Base-by-base conservation (phyloP, 2,329 filamentous ascomycete species). In the Aspergillus sp. region DNA sequence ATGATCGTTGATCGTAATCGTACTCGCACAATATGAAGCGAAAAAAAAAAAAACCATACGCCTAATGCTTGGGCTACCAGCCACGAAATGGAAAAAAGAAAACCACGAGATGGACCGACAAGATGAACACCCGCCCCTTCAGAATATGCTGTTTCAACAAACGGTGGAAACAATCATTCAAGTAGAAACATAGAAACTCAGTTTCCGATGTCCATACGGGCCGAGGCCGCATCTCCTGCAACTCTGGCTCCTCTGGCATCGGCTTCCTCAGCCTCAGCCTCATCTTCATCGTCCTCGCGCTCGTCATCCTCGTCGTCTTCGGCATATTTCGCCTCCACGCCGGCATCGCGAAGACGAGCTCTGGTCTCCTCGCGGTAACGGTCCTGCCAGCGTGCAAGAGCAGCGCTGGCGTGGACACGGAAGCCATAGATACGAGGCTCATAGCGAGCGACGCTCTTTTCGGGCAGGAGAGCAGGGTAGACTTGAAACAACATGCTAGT, bases 401-500 rank as follows among this genome's bases (percentile, higher is more conserved):
- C 88, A 0, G 95, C 93, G 15, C 89, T 85, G 4, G 92, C 90
- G 77, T 99, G 95, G 6, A 99, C 92, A 70, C 91, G 91, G 82
- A 99, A 99, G 35, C 95, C 95, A 74, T 95, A 99, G 60, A 96
- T 89, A 58, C 90, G 86, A 23, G 95, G 95, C 56, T 93, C 85
- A 77, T 98, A 97, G 65, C 95, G 86, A 63, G 91, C 87, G 62
- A 87, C 82, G 66, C 86, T 91, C 83, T 98, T 99, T 65, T 86
- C 81, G 3, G 95, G 95, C 52, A 96, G 86, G 66, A 99, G 83
- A 23, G 90, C 87, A 6, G 95, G 93, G 74, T 98, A 98, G 55
- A 99, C 95, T 76, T 99, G 95, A 81, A 99, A 98, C 62, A 99
- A 86, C 77, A 99, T 97, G 79, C 97, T 97, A 82, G 97, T 93